A percentile compares a stretch with the other conserved stretches of the same genome.
Conservation (phyloP, 2,329 filamentous ascomycete species). For the Sclerotinia sclerotiorum region DNA sequence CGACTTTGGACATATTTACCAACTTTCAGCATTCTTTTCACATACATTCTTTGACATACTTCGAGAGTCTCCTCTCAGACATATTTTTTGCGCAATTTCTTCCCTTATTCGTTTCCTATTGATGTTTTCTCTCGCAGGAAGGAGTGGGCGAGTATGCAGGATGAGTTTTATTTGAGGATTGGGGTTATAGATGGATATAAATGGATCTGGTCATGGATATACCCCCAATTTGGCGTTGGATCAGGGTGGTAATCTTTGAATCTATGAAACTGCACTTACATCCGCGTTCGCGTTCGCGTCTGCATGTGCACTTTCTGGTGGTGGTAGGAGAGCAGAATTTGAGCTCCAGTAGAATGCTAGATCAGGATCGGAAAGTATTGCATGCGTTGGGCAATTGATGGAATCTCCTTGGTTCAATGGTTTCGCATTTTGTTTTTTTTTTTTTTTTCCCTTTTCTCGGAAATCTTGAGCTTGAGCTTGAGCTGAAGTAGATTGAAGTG, state of each 20-base stretch:
- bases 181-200: slow-evolving; percentile 12
- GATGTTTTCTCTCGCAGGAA: not conserved
- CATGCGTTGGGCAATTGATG: not conserved
- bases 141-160: not conserved
- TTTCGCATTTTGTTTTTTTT: not conserved
- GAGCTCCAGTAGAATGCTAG: not conserved
- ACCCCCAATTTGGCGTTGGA: slow-evolving; percentile 6
- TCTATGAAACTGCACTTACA: not conserved
- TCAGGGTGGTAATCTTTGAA: not conserved
- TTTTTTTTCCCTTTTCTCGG: not conserved
- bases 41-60: not conserved
- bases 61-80: not conserved
- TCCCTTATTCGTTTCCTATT: not conserved
- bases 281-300: not conserved
- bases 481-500: not conserved
- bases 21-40: slow-evolving; percentile 1
- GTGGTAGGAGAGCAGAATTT: not conserved
- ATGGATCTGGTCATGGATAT: slow-evolving; percentile 16
- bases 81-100: too few species aligned
- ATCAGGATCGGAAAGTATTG: not conserved
- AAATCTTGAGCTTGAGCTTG: not conserved
- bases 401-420: not conserved
- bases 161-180: not conserved
- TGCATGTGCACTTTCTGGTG: not conserved
- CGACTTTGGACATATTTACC: not conserved